Conservation (phyloP, 2,329 filamentous ascomycete species). For the Colletotrichum sp. region DNA sequence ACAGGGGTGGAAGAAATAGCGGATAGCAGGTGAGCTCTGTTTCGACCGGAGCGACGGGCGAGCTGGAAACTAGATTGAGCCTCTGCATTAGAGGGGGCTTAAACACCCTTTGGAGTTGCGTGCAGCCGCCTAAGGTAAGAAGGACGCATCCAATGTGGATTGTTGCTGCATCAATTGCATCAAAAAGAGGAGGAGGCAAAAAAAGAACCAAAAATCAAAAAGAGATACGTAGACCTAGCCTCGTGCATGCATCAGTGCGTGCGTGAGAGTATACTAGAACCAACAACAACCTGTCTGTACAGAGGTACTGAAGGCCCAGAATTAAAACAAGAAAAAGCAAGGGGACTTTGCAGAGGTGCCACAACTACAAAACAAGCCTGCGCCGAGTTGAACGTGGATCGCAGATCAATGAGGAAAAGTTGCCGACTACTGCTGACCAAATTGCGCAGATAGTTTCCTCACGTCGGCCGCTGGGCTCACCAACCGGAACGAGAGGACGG, state of each 20-base stretch:
- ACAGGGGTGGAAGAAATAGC: background rate
- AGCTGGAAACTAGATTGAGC: background rate
- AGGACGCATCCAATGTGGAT: background rate
- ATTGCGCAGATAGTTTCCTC: background rate
- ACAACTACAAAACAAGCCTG: background rate
- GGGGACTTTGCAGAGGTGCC: background rate
- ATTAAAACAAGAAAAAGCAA: background rate
- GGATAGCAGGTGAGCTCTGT: background rate
- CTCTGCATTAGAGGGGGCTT: background rate
- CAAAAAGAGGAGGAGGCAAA: background rate
- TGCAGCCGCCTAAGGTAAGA: background rate
- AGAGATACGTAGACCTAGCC: background rate
- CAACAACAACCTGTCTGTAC: background rate
- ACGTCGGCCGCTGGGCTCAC: background rate
- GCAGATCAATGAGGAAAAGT: background rate
- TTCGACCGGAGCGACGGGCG: background rate
- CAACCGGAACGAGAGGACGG: background rate
- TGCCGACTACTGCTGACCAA: background rate
- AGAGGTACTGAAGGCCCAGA: background rate
- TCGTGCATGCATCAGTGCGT: background rate
- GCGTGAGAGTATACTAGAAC: background rate
- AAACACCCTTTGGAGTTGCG: background rate
- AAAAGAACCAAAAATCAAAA: background rate
- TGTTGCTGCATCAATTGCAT: conserved; percentile 12
- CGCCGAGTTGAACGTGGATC: background rate